These are phyloP conservation scores for Periconia sp. DNA, from an alignment of 2,329 filamentous ascomycete species.

Conservation along the genomic window DNA sequence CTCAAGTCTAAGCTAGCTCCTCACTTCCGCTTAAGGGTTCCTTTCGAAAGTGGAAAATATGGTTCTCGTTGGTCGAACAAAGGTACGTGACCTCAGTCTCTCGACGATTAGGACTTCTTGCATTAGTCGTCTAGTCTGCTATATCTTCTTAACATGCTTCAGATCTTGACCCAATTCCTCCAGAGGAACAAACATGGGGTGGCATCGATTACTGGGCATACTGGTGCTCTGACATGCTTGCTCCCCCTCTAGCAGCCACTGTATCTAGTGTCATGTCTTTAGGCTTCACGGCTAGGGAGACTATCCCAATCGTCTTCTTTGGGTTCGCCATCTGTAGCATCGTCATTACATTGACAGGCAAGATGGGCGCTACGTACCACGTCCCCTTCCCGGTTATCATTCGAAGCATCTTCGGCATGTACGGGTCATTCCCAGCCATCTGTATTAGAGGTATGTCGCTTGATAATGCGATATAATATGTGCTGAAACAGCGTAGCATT, in stretches of 20 bases:
- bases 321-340: conserved; percentile 56
- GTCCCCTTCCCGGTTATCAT: conserved; percentile 51
- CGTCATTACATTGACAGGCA: conserved; percentile 56
- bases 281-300: conserved; percentile 55
- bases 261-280: conserved; percentile 51
- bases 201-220: conserved; percentile 55
- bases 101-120: not conserved
- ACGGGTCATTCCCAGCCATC: conserved; percentile 52
- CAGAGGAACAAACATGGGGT: conserved; percentile 55
- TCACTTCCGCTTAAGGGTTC: conserved; percentile 47
- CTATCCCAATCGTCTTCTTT: conserved; percentile 56
- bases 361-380: conserved; percentile 48
- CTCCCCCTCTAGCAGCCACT: conserved; percentile 49
- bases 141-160: not conserved
- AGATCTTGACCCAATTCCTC: conserved; percentile 48
- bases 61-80: conserved; percentile 57
- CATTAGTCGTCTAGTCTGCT: too few species aligned
- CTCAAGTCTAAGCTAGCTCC: conserved; percentile 47
- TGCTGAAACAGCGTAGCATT: conserved; percentile 36
- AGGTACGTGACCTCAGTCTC: conserved; percentile 25
- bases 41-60: conserved; percentile 48
- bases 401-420: conserved; percentile 54
- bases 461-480: not conserved
- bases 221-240: conserved; percentile 57
- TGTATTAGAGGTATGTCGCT: conserved; percentile 41